Percentiles rank a stretch among this genome's conserved stretches.
These are phyloP conservation scores for Kwoniella dendrophila DNA, from an alignment of 768 basidiomycete genomes.

Conservation along the genomic window DNA sequence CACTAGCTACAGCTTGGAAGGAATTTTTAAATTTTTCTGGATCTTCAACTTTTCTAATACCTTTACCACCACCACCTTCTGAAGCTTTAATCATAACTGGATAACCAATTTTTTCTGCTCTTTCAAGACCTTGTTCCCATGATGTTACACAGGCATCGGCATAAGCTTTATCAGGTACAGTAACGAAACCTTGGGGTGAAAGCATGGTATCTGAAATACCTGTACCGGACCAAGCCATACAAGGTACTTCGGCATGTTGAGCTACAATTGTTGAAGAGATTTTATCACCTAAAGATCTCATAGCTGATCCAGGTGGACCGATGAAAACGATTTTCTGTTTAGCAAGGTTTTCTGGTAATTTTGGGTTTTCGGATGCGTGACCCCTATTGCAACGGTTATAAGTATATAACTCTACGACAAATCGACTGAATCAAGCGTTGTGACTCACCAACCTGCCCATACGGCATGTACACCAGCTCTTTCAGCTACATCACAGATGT, in stretches of 20 bases:
- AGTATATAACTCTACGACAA: not conserved
- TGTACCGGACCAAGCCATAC: constrained; percentile 98
- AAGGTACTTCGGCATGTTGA: constrained; percentile 92
- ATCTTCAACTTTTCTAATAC: constrained; percentile 90
- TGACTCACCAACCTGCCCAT: constrained; percentile 88
- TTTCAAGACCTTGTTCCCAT: constrained; percentile 81
- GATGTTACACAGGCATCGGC: constrained; percentile 79
- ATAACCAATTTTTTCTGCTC: constrained; percentile 86
- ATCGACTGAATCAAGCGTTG: too few relatives aligned
- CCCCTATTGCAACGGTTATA: constrained; percentile 60
- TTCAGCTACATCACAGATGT: constrained; percentile 97
- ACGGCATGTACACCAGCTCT: constrained; percentile 97
- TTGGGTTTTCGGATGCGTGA: constrained; percentile 97
- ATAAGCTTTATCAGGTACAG: constrained; percentile 90
- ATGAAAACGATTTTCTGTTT: constrained; percentile 98
- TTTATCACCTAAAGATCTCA: constrained; percentile 98
- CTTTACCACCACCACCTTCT: constrained; percentile 98
- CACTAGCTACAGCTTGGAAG: constrained; percentile 87
- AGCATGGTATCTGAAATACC: constrained; percentile 85
- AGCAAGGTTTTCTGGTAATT: constrained; percentile 87
- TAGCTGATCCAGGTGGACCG: constrained; percentile 96
- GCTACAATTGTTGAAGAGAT: constrained; percentile 99
- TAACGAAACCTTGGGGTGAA: constrained; percentile 84
- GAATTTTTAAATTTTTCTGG: constrained; percentile 90
- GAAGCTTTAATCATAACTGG: constrained; percentile 99